Percentiles rank a stretch among this genome's conserved stretches.
These are phyloP conservation scores for Mycena kentingensis DNA, from an alignment of 768 basidiomycete species.

Conservation along the genomic window DNA sequence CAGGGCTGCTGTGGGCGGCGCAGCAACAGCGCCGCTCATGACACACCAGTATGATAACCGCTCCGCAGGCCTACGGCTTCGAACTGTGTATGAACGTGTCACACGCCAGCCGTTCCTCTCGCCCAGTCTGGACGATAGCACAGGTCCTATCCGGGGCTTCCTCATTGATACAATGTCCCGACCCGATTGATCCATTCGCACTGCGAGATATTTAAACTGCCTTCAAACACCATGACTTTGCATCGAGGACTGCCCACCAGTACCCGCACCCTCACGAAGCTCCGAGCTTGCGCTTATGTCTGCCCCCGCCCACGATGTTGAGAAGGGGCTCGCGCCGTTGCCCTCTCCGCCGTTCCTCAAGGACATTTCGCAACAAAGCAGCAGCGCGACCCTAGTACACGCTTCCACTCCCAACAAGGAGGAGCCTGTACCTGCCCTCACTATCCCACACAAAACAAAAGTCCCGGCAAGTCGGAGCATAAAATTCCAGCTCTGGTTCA, in stretches of 20 bases:
- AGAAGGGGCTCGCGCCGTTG: slow-evolving; percentile 8
- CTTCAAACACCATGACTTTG: not conserved
- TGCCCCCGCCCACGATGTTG: slow-evolving; percentile 6
- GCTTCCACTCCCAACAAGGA: no score
- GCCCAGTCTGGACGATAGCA: slow-evolving; percentile 13
- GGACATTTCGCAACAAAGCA: not conserved
- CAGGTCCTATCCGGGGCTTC: slow-evolving; percentile 39
- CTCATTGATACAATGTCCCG: slow-evolving; percentile 37
- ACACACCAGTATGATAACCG: not conserved
- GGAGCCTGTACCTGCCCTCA: slow-evolving; percentile 10
- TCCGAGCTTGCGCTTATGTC: not conserved
- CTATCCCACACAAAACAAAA: slow-evolving; percentile 29
- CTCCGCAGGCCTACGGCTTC: not conserved
- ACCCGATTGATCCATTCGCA: slow-evolving; percentile 33
- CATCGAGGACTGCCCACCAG: not conserved
- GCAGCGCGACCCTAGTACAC: not conserved
- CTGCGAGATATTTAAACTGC: slow-evolving; percentile 14
- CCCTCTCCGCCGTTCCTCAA: not conserved
- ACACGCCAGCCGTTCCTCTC: no score
- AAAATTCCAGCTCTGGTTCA: slow-evolving; percentile 71
- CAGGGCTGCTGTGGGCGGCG: no score
- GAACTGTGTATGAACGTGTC: not conserved
- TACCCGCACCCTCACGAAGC: not conserved
- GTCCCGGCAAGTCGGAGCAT: slow-evolving; percentile 56
- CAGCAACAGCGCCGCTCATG: no score